Evolutionary conservation across 768 basidiomycete species (phyloP).

Genomic region (Dacryopinax primogenitus): DNA sequence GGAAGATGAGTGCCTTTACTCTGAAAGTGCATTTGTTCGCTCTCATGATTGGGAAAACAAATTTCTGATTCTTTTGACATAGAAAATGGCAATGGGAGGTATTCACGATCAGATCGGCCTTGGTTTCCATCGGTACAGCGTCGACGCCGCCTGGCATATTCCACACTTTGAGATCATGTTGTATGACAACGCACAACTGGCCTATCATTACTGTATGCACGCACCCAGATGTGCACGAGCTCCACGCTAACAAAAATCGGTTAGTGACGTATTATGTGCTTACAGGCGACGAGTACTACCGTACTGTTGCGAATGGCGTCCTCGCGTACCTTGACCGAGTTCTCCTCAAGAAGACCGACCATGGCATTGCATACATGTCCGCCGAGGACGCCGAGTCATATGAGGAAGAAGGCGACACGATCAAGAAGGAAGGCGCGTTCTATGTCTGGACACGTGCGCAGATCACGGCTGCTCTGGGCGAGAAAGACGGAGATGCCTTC

Average conservation of each 20-base stretch:
- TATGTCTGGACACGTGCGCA: conserved; percentile 29
- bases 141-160: conserved; percentile 33
- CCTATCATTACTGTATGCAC: conserved; percentile 14
- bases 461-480: conserved; percentile 25
- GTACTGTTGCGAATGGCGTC: conserved; percentile 27
- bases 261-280: conserved; percentile 11
- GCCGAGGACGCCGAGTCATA: conserved; percentile 35
- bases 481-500: conserved; percentile 22
- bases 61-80: conserved; percentile 10
- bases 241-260: conserved; percentile 2
- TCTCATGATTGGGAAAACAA: conserved; percentile 19
- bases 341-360: conserved; percentile 23
- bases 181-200: conserved; percentile 33
- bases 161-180: conserved; percentile 34
- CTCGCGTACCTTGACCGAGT: conserved; percentile 28
- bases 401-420: conserved; percentile 21
- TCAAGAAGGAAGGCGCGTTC: conserved; percentile 29
- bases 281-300: conserved; percentile 19
- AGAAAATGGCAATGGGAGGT: conserved; percentile 25
- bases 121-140: conserved; percentile 32
- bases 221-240: conserved; percentile 17
- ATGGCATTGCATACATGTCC: conserved; percentile 28
- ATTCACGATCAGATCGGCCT: conserved; percentile 33
- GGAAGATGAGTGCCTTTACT: conserved; percentile 9
- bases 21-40: conserved; percentile 21